Conservation (phyloP, 2,329 filamentous ascomycete genomes). For the Fusarium newnesense region DNA sequence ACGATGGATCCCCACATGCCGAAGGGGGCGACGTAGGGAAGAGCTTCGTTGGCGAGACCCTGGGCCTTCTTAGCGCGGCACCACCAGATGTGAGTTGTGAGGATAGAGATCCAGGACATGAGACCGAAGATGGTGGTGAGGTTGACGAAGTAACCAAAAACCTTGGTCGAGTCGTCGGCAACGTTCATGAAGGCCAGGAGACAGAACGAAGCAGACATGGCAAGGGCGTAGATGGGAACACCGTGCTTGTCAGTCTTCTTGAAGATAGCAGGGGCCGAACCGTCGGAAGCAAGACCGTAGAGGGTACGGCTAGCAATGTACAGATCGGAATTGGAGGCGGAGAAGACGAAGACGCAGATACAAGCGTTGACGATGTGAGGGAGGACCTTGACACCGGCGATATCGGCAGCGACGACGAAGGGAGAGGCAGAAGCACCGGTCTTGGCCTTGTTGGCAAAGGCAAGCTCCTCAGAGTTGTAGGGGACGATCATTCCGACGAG, state of each 20-base stretch:
- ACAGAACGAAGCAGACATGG: slow-evolving; percentile 68
- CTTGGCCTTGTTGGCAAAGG: slow-evolving; percentile 62
- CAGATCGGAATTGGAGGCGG: slow-evolving; percentile 79
- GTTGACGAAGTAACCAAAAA: slow-evolving; percentile 75
- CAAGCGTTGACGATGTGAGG: slow-evolving; percentile 78
- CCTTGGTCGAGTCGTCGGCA: slow-evolving; percentile 62
- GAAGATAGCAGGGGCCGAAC: slow-evolving; percentile 77
- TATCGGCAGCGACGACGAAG: slow-evolving; percentile 77
- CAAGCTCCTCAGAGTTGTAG: slow-evolving; percentile 71
- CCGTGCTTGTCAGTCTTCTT: slow-evolving; percentile 76
- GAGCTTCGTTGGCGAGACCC: slow-evolving; percentile 61
- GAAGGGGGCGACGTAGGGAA: slow-evolving; percentile 76
- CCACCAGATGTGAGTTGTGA: slow-evolving; percentile 75
- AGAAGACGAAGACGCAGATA: slow-evolving; percentile 81
- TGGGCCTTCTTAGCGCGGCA: slow-evolving; percentile 71
- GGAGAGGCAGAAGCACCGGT: slow-evolving; percentile 65
- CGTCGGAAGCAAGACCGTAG: slow-evolving; percentile 77
- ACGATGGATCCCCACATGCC: slow-evolving; percentile 75
- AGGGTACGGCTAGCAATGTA: slow-evolving; percentile 80
- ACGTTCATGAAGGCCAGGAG: slow-evolving; percentile 77
- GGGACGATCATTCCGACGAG: slow-evolving; percentile 81
- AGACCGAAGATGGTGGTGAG: slow-evolving; percentile 74
- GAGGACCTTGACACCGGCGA: slow-evolving; percentile 70
- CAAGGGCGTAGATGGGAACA: slow-evolving; percentile 75
- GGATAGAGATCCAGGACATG: slow-evolving; percentile 74